phyloP scores from a whole-genome alignment of 139 green algal species.

The Micractinium sp. region DNA sequence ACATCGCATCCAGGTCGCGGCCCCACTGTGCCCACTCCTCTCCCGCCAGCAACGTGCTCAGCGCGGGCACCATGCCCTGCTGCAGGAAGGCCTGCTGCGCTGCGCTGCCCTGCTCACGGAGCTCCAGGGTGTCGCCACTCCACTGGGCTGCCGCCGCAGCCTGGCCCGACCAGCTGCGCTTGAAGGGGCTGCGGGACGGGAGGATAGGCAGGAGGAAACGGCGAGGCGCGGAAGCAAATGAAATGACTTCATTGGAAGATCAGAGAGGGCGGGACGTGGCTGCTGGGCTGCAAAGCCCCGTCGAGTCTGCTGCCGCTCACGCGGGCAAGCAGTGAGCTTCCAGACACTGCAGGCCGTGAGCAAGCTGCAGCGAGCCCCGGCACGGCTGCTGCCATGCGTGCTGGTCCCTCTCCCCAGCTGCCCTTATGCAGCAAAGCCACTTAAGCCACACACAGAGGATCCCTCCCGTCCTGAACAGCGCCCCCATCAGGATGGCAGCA shows the following conservation, averaged over 20 bases:
- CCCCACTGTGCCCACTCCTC: conserved; percentile 47
- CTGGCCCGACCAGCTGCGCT: conserved; percentile 19
- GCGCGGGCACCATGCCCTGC: conserved; percentile 32
- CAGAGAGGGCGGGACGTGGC: not conserved
- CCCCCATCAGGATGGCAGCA: not conserved
- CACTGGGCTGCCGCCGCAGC: not conserved
- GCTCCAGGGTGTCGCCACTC: conserved; percentile 46
- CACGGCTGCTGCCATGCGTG: too few species aligned
- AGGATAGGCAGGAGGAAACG: not conserved
- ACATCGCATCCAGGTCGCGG: conserved; percentile 16
- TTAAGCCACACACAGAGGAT: too few species aligned
- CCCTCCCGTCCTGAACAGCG: not conserved
- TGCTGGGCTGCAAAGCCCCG: not conserved
- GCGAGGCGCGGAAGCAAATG: not conserved
- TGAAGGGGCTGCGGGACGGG: conserved; percentile 14
- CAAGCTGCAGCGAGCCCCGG: too few species aligned
- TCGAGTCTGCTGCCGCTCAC: too few species aligned
- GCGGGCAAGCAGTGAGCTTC: too few species aligned
- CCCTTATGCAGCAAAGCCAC: too few species aligned
- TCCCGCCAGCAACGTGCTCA: conserved; percentile 37
- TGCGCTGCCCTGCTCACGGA: conserved; percentile 41
- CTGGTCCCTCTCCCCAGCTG: too few species aligned
- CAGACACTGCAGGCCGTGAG: too few species aligned
- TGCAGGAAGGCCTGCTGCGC: conserved; percentile 45
- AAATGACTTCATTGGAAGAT: too few species aligned